phyloP scores from a whole-genome alignment of 1,284 basidiomycete species.

The Lentinus polychrous region DNA sequence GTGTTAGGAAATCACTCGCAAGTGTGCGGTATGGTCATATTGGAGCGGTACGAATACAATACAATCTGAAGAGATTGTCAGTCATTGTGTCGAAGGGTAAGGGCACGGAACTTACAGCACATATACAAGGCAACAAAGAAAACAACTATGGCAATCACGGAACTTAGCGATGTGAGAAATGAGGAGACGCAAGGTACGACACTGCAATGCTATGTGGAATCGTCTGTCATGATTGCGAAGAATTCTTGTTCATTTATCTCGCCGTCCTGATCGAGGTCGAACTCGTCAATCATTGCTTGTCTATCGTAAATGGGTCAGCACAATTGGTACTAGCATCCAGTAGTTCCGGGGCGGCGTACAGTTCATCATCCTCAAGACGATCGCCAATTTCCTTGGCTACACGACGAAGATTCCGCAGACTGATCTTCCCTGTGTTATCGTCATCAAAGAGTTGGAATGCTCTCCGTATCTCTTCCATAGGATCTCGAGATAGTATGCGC shows the following conservation, averaged over 20 bases:
- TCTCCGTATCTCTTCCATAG: slow-evolving; percentile 92
- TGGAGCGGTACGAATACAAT: too few relatives aligned
- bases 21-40: too few relatives aligned
- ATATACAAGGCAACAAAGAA: slow-evolving; percentile 4
- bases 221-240: slow-evolving; percentile 95
- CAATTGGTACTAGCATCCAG: slow-evolving; percentile 16
- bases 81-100: too few relatives aligned
- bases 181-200: background rate
- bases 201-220: slow-evolving; percentile 39
- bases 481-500: slow-evolving; percentile 88
- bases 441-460: slow-evolving; percentile 98
- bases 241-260: slow-evolving; percentile 96
- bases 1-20: too few relatives aligned
- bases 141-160: background rate
- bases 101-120: background rate
- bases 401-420: slow-evolving; percentile 82
- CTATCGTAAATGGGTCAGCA: slow-evolving; percentile 35
- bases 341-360: slow-evolving; percentile 51
- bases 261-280: slow-evolving; percentile 97
- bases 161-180: too few relatives aligned
- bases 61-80: too few relatives aligned
- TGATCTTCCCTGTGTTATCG: slow-evolving; percentile 93
- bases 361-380: slow-evolving; percentile 90
- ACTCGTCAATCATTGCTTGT: slow-evolving; percentile 99
- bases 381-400: slow-evolving; percentile 98